Conservation (phyloP, 805 yeast genomes). For the Ogataea methylovora region DNA sequence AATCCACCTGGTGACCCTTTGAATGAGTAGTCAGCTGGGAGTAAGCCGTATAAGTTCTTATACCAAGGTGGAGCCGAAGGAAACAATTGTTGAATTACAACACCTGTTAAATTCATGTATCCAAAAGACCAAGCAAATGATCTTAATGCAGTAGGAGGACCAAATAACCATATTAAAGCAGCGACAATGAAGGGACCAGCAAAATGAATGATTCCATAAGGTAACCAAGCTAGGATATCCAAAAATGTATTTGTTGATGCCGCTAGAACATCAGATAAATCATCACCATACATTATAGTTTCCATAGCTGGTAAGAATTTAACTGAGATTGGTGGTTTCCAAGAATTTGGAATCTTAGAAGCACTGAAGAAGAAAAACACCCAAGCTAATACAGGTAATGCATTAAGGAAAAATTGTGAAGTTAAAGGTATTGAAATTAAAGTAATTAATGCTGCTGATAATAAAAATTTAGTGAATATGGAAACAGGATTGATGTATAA, state of each 20-base stretch:
- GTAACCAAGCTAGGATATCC: constrained; percentile 90
- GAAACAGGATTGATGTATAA: neutral
- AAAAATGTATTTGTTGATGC: constrained; percentile 54
- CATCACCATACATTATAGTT: constrained; percentile 86
- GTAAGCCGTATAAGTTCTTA: constrained; percentile 67
- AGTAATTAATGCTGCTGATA: constrained; percentile 24
- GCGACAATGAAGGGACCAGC: constrained; percentile 84
- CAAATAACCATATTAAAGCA: constrained; percentile 68
- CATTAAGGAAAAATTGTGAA: constrained; percentile 76
- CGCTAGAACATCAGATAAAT: constrained; percentile 77
- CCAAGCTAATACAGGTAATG: constrained; percentile 83
- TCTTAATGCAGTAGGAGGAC: constrained; percentile 80
- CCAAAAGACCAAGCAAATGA: constrained; percentile 91
- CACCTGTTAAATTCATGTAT: constrained; percentile 83
- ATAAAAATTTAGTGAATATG: neutral
- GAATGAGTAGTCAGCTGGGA: constrained; percentile 86
- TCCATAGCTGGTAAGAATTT: constrained; percentile 87
- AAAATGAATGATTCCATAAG: constrained; percentile 86
- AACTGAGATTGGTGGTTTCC: constrained; percentile 86
- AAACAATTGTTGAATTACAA: constrained; percentile 65
- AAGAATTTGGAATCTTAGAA: constrained; percentile 59
- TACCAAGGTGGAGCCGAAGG: constrained; percentile 99
- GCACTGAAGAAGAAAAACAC: constrained; percentile 73
- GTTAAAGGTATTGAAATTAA: constrained; percentile 64
- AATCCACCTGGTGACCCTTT: constrained; percentile 91